Base-by-base conservation (phyloP, 176 grass and related monocot genomes). In the Miscanthus lutarioriparius region DNA sequence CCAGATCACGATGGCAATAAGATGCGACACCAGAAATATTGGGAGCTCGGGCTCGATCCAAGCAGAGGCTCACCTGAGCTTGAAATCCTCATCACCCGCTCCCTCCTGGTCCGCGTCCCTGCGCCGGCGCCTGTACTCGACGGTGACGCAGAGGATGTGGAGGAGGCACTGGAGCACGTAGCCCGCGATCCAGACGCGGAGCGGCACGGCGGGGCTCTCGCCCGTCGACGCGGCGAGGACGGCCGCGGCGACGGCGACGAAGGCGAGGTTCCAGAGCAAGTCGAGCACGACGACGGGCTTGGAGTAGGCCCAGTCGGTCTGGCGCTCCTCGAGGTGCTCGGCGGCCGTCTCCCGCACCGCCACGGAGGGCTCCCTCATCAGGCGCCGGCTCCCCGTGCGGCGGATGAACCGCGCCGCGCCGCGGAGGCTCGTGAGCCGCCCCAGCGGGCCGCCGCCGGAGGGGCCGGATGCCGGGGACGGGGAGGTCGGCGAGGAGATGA, bases 291-390 rank as follows among this genome's bases (percentile, higher is more conserved):
- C 93, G 80, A 96, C 83, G 70, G 93, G 93, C 80, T 92, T 90
- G 74, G 93, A 96, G 90, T 96, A 93, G 74, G 93, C 93, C 93
- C 93, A 96, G 72, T 96, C 93, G 10, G 82, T 85, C 79, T 91
- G 93, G 58, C 93, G 85, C 76, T 86, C 88, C 82, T 96, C 93
- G 4, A 96, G 83, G 75, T 96, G 92, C 85, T 90, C 85, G 33
- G 90, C 84, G 5, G 90, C 90, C n/a, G 85, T 84, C 67, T 95
- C 92, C 26, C 93, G 88, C 74, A 95, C 93, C 44, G 87, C 75
- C 33, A 93, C 85, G 12, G 93, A 95, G 13, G 88, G 91, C 79
- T 95, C 93, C 61, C 93, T 84, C 93, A 96, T 96, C 53, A 96
- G 47, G 22, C 91, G 86, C 11, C 88, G 88, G 63, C 91, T 96